Base-by-base conservation (phyloP, 768 basidiomycete species). In the Amanita muscaria region DNA sequence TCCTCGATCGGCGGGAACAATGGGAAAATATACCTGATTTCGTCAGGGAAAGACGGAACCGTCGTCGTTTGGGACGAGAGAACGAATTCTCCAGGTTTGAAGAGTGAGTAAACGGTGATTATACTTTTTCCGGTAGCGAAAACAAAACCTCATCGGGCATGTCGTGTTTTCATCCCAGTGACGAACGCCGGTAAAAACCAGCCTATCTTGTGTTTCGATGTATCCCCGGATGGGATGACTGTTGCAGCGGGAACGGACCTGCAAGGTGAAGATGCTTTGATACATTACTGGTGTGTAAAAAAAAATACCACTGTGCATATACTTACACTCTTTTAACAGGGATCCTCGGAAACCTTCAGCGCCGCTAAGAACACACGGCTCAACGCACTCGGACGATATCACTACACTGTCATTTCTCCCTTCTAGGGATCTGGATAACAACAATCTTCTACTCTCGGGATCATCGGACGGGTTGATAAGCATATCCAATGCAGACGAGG, bases 341-440 rank as follows among this genome's bases (percentile, higher is more conserved):
- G 92, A 97, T 59, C 83, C 83, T 15, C 77, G 92, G n/a, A 77
- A 79, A 43, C 79, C 89, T 8, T 70, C 67, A 2, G 69, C 74
- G 1, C 84, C 83, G 3, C 57, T 89, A 1, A 78, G 87, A 24
- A 69, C 67, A n/a, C 91, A 96, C 61, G 66, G 76, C 3, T 88
- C 85, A 2, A 90, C 89, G 0, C 92, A 97, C 56, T 93, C 91
- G 2, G 92, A 97, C 61, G 92, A 97, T 56, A 78, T 97, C 46
- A 94, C 92, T 0, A 69, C 77, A 4, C 61, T 94, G 42, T 87
- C 87, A 45, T 64, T 72, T 39, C 65, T 64, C 0, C 54, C 64
- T 1, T 44, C n/a, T n/a, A n/a, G n/a, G n/a, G n/a, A n/a, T n/a
- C n/a, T n/a, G n/a, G n/a, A n/a, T 44, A 11, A 49, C 42, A 22